Conservation (phyloP, 1,284 basidiomycete species). For the Fereydounia khargensis region DNA sequence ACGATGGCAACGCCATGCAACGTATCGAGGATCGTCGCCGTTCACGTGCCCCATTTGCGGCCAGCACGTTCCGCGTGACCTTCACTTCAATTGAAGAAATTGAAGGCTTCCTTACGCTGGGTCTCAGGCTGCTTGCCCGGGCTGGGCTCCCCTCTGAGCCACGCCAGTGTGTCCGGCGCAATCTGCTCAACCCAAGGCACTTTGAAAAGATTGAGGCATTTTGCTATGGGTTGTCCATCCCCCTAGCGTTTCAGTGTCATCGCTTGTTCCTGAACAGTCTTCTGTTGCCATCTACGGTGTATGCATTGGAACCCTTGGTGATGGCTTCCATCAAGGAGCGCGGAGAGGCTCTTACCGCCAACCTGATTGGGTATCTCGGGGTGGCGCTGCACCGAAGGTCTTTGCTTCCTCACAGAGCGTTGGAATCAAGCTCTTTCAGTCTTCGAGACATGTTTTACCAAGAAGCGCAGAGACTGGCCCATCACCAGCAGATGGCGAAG, state of each 20-base stretch:
- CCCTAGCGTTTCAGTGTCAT: slow-evolving; percentile 16
- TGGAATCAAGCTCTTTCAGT: slow-evolving; percentile 4
- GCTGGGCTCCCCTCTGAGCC: slow-evolving; percentile 12
- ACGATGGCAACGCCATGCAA: slow-evolving; percentile 2
- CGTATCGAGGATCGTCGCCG: slow-evolving; percentile 4
- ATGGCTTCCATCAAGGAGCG: slow-evolving; percentile 5
- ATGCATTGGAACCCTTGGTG: slow-evolving; percentile 8
- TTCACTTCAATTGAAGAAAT: slow-evolving; percentile 9
- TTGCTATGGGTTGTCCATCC: slow-evolving; percentile 9
- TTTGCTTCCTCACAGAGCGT: too few relatives aligned
- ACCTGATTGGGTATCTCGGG: slow-evolving; percentile 10
- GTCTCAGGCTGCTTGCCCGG: slow-evolving; percentile 7
- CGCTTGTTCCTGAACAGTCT: slow-evolving; percentile 17
- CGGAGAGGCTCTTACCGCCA: slow-evolving; percentile 4
- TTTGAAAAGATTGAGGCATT: slow-evolving; percentile 5
- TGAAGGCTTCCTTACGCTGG: slow-evolving; percentile 19
- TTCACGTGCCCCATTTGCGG: slow-evolving; percentile 8
- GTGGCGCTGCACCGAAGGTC: slow-evolving; percentile 7
- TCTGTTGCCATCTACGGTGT: slow-evolving; percentile 10
- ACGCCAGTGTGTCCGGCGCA: slow-evolving; percentile 4
- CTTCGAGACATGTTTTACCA: slow-evolving; percentile 5
- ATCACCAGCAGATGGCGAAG: slow-evolving; percentile 1
- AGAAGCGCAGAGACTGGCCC: slow-evolving; percentile 5
- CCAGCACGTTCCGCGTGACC: slow-evolving; percentile 11
- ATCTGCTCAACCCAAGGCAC: slow-evolving; percentile 6